Evolutionary conservation across 2,329 filamentous ascomycete species (phyloP).

Genomic region (Fusarium sacchari): DNA sequence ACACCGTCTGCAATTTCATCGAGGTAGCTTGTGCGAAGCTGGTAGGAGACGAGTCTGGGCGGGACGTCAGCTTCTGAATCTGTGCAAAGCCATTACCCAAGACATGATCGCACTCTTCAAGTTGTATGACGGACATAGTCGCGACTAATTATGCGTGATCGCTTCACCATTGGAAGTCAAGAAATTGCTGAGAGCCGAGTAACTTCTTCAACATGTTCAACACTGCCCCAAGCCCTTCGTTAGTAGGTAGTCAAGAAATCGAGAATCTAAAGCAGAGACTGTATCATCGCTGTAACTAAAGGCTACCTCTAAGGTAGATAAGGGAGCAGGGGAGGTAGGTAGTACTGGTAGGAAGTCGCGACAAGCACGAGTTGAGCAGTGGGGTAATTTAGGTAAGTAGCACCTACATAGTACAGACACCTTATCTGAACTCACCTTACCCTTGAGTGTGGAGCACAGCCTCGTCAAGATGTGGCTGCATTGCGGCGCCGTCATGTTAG

Average conservation of each 20-base stretch:
- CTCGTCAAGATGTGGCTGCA: conserved; percentile 37
- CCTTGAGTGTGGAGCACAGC: conserved; percentile 21
- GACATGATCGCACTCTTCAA: conserved; percentile 49
- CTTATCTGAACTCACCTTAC: not conserved
- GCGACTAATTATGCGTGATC: conserved; percentile 1
- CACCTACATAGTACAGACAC: not conserved
- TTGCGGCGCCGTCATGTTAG: conserved; percentile 14
- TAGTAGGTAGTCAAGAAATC: not conserved
- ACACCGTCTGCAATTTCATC: conserved; percentile 84
- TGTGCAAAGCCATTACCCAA: not conserved
- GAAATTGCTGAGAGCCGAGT: not conserved
- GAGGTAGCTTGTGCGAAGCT: conserved; percentile 82
- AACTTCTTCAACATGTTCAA: conserved; percentile 32
- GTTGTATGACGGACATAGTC: conserved; percentile 52
- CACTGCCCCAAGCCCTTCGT: not conserved
- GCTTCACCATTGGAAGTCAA: not conserved
- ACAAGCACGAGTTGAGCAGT: conserved; percentile 12
- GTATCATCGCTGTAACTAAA: not conserved
- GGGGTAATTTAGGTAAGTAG: conserved; percentile 13
- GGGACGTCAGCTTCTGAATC: conserved; percentile 30
- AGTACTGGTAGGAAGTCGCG: not conserved
- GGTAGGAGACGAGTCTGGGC: conserved; percentile 80
- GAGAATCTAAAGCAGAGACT: conserved; percentile 6
- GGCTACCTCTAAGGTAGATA: not conserved
- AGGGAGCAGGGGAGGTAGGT: no score